Conservation (phyloP, 768 basidiomycete genomes). For the Suillus brevipes region DNA sequence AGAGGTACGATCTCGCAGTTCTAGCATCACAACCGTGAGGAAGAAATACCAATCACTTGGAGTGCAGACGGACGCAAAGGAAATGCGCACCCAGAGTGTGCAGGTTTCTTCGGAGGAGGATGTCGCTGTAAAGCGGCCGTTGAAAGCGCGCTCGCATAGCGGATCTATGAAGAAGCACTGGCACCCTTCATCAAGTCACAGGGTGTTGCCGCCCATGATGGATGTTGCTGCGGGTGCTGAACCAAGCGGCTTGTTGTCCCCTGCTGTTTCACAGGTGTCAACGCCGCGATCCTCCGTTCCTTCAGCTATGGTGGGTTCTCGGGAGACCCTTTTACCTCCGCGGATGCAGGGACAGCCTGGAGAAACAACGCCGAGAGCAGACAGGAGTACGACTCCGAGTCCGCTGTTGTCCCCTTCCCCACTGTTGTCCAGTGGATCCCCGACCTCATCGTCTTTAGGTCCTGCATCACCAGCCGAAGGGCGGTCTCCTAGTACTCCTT, state of each 20-base stretch:
- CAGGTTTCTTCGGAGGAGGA: conserved; percentile 47
- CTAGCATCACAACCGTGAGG: conserved; percentile 21
- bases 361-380: conserved; percentile 9
- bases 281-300: background rate
- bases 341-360: conserved; percentile 13
- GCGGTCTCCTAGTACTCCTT: conserved; percentile 30
- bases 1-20: conserved; percentile 38
- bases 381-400: conserved; percentile 11
- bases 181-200: conserved; percentile 15
- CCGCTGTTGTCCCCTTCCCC: conserved; percentile 15
- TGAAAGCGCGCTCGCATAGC: conserved; percentile 23
- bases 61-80: conserved; percentile 65
- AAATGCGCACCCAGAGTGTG: conserved; percentile 54
- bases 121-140: conserved; percentile 22
- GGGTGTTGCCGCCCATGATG: conserved; percentile 4
- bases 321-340: conserved; percentile 19
- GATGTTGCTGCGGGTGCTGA: conserved; percentile 7
- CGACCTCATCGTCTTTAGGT: conserved; percentile 50
- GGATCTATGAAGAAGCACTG: conserved; percentile 22
- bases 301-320: conserved; percentile 16
- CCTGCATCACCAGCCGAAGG: conserved; percentile 52
- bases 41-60: conserved; percentile 61
- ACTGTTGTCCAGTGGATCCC: conserved; percentile 42
- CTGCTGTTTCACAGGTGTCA: conserved; percentile 1
- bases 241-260: background rate